Evolutionary conservation across 1,139 yeast genomes (phyloP).

Genomic region (Blastobotrys buckinghamii): DNA sequence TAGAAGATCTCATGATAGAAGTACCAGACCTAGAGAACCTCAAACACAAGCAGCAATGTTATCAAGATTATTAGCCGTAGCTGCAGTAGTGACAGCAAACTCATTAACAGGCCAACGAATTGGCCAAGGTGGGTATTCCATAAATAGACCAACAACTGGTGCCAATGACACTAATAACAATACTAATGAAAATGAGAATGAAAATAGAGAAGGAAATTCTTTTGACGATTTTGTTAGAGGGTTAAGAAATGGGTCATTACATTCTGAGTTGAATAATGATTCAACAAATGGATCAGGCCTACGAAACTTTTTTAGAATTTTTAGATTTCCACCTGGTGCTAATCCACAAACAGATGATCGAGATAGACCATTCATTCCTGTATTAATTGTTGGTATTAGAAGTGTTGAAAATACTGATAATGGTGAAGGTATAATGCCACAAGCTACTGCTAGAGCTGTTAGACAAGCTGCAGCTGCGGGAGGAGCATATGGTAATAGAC

Average conservation of each 20-base stretch:
- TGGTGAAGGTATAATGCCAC: background rate
- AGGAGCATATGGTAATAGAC: no score
- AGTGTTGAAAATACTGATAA: constrained; percentile 29
- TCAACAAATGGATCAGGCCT: constrained; percentile 13
- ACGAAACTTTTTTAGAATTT: constrained; percentile 47
- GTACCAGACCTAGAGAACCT: background rate
- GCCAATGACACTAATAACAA: no score
- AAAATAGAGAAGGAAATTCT: constrained; percentile 18
- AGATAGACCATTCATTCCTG: constrained; percentile 40
- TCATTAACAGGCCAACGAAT: constrained; percentile 35
- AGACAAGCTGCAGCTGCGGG: no score
- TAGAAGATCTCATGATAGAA: background rate
- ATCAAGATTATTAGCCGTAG: constrained; percentile 41
- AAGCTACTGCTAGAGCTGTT: background rate
- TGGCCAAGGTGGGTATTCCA: constrained; percentile 18
- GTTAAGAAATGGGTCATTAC: constrained; percentile 38
- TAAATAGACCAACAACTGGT: constrained; percentile 14
- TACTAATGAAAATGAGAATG: background rate
- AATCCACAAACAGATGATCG: constrained; percentile 3
- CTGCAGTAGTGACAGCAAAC: constrained; percentile 43
- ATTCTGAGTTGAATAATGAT: constrained; percentile 31
- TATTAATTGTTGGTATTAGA: constrained; percentile 52
- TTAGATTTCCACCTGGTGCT: constrained; percentile 40
- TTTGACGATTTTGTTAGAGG: constrained; percentile 31
- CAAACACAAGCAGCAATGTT: constrained; percentile 40